Conservation (phyloP, 2,329 filamentous ascomycete genomes). For the Neodidymelliopsis sp. region DNA sequence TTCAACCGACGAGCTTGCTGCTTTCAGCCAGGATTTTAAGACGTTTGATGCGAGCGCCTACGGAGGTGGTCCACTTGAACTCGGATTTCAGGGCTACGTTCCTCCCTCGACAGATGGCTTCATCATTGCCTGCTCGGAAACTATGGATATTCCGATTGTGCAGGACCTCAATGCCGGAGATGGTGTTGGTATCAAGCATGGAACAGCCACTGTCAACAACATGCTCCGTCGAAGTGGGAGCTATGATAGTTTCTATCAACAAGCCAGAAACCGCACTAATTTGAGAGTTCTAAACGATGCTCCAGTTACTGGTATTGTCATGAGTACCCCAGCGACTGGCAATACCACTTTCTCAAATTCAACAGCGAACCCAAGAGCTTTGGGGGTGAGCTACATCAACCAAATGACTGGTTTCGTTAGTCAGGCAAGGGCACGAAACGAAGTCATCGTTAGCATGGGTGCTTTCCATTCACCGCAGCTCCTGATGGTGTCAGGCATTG, state of each 20-base stretch:
- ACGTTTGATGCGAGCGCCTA: constrained; percentile 40
- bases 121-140: constrained; percentile 36
- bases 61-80: constrained; percentile 36
- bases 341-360: constrained; percentile 3
- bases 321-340: constrained; percentile 14
- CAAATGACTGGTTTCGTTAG: constrained; percentile 32
- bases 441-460: constrained; percentile 44
- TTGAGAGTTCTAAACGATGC: constrained; percentile 38
- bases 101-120: constrained; percentile 38
- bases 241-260: constrained; percentile 42
- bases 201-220: constrained; percentile 33
- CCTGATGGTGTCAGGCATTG: constrained; percentile 51
- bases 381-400: constrained; percentile 38
- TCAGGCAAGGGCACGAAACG: constrained; percentile 38
- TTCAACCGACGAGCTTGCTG: constrained; percentile 26
- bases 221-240: constrained; percentile 35
- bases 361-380: constrained; percentile 26
- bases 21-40: constrained; percentile 37
- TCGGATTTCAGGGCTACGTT: constrained; percentile 42
- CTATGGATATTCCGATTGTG: constrained; percentile 42
- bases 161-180: constrained; percentile 43
- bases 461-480: constrained; percentile 49
- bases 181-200: constrained; percentile 43
- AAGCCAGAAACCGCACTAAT: constrained; percentile 39
- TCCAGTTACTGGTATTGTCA: constrained; percentile 36